Percentiles rank a stretch among this genome's conserved stretches.
Evolutionary conservation across 2,329 filamentous ascomycete species (phyloP).

Genomic region (Fusarium lateritium): DNA sequence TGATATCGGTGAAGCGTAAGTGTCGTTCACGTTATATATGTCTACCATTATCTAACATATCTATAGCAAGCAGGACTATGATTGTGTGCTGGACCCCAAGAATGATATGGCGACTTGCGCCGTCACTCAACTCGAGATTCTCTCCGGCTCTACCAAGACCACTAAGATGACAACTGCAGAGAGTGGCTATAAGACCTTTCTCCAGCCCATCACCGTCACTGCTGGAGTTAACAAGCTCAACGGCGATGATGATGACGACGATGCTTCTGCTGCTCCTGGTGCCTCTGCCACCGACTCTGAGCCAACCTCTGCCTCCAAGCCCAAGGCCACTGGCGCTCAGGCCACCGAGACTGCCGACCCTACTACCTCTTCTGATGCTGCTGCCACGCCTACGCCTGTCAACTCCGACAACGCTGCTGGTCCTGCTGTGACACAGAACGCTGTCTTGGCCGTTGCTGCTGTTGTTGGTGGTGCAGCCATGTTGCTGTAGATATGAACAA

Average conservation of each 20-base stretch:
- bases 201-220: slow-evolving; percentile 56
- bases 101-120: slow-evolving; percentile 48
- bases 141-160: slow-evolving; percentile 4
- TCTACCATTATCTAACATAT: slow-evolving; percentile 1
- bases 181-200: slow-evolving; percentile 35
- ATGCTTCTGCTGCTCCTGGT: background rate
- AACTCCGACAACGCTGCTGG: slow-evolving; percentile 51
- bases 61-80: slow-evolving; percentile 35
- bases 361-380: slow-evolving; percentile 28
- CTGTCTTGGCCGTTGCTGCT: slow-evolving; percentile 54
- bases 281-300: slow-evolving; percentile 34
- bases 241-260: slow-evolving; percentile 27
- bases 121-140: slow-evolving; percentile 2
- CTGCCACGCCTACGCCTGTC: slow-evolving; percentile 36
- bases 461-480: slow-evolving; percentile 55
- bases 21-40: background rate
- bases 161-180: slow-evolving; percentile 11
- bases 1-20: slow-evolving; percentile 41
- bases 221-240: slow-evolving; percentile 56
- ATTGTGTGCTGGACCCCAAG: slow-evolving; percentile 48
- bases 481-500: slow-evolving; percentile 48
- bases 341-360: slow-evolving; percentile 21
- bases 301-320: slow-evolving; percentile 36
- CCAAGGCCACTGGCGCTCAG: slow-evolving; percentile 33
- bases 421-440: slow-evolving; percentile 54